Conservation (phyloP, 2,329 filamentous ascomycete species). For the Sarocladium kiliense region DNA sequence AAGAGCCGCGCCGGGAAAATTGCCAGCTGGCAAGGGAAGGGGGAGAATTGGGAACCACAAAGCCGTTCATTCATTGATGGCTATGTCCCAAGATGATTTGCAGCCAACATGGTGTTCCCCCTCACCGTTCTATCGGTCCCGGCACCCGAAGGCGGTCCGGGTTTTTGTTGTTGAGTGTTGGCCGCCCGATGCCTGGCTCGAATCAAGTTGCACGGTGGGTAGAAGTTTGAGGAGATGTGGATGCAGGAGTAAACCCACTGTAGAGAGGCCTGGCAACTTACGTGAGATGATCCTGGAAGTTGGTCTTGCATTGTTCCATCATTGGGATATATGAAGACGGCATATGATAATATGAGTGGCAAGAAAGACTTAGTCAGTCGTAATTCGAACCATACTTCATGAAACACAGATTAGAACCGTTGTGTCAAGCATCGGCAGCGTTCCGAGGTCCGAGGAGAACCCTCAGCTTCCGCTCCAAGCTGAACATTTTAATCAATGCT, state of each 20-base stretch:
- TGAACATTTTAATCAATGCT: not conserved
- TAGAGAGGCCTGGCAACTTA: no score
- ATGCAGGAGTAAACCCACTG: no score
- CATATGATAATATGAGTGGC: no score
- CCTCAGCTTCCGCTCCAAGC: not conserved
- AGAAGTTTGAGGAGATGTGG: no score
- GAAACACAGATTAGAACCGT: no score
- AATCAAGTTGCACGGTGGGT: not conserved
- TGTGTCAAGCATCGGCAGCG: not conserved
- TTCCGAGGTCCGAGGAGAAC: not conserved
- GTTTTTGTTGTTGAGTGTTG: no score
- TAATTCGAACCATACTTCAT: not conserved
- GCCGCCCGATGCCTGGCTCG: not conserved
- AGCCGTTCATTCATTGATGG: no score
- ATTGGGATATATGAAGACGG: no score
- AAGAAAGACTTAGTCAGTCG: no score
- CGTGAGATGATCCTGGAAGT: no score
- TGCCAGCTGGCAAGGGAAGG: not conserved
- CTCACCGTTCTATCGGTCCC: not conserved
- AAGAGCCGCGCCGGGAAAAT: slow-evolving; percentile 9
- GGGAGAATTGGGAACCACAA: not conserved
- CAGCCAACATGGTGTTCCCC: not conserved
- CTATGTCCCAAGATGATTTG: not conserved
- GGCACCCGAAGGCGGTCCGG: not conserved
- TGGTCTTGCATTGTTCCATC: no score